These are phyloP conservation scores for Cutaneotrichosporon sp. DNA, from an alignment of 1,284 basidiomycete species.

Conservation along the genomic window DNA sequence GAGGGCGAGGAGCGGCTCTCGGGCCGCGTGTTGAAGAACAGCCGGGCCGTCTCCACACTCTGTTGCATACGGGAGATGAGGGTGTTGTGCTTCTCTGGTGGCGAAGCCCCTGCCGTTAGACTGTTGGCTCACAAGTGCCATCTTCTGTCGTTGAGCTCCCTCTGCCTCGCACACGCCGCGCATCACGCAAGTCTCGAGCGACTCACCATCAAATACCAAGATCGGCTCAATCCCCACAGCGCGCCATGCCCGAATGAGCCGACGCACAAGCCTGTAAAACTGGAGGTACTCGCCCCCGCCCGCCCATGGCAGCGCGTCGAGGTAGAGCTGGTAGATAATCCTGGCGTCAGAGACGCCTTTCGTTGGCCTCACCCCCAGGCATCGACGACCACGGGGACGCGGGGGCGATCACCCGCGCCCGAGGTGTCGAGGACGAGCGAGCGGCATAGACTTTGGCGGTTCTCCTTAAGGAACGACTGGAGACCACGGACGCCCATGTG, in stretches of 20 bases:
- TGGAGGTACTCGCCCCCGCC: conserved; percentile 75
- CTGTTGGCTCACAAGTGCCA: too few species aligned
- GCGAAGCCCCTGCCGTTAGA: conserved; percentile 58
- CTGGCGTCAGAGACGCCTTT: conserved; percentile 48
- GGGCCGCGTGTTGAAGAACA: conserved; percentile 79
- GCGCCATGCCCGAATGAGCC: conserved; percentile 65
- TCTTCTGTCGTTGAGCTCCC: too few species aligned
- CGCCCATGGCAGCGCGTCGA: conserved; percentile 67
- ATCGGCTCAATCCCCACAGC: conserved; percentile 65
- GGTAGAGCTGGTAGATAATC: conserved; percentile 69
- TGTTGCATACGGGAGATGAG: conserved; percentile 59
- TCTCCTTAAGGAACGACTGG: conserved; percentile 70
- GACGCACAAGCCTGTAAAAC: conserved; percentile 56
- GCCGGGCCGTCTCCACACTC: conserved; percentile 58
- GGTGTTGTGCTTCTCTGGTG: conserved; percentile 69
- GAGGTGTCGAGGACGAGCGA: conserved; percentile 50
- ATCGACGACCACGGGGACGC: conserved; percentile 63
- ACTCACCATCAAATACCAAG: conserved; percentile 86
- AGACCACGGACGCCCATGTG: conserved; percentile 81
- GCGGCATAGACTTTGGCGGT: conserved; percentile 59
- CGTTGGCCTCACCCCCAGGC: conserved; percentile 77
- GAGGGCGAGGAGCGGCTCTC: conserved; percentile 63
- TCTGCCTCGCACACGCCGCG: too few species aligned
- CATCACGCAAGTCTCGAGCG: too few species aligned
- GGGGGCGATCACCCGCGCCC: conserved; percentile 15